phyloP scores from a whole-genome alignment of 768 basidiomycete genomes.

The Chalciporus chontae region DNA sequence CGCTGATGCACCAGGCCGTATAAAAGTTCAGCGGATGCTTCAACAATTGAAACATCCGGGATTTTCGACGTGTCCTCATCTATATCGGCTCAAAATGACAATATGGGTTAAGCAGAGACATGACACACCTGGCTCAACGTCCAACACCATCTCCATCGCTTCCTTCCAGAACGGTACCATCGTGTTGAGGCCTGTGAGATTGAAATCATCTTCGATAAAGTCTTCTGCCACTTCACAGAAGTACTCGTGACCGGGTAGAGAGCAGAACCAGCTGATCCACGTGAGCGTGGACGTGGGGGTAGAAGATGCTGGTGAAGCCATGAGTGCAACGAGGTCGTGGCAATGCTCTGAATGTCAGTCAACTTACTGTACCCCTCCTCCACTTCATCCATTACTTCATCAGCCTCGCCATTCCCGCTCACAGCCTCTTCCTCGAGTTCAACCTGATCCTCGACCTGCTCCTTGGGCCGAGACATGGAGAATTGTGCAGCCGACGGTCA shows the following conservation, averaged over 20 bases:
- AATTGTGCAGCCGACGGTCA: slow-evolving; percentile 17
- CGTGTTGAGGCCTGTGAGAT: slow-evolving; percentile 90
- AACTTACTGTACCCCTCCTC: slow-evolving; percentile 76
- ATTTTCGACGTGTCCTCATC: slow-evolving; percentile 95
- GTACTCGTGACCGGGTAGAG: slow-evolving; percentile 93
- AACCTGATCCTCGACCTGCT: slow-evolving; percentile 45
- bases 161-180: slow-evolving; percentile 99
- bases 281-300: slow-evolving; percentile 89
- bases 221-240: slow-evolving; percentile 98
- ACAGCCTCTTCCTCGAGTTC: slow-evolving; percentile 59
- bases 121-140: slow-evolving; percentile 92
- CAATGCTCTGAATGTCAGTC: slow-evolving; percentile 4
- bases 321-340: slow-evolving; percentile 15
- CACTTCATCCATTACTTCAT: slow-evolving; percentile 75
- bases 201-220: slow-evolving; percentile 99
- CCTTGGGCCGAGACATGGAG: slow-evolving; percentile 37
- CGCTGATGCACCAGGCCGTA: slow-evolving; percentile 98
- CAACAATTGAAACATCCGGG: slow-evolving; percentile 97
- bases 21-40: slow-evolving; percentile 94
- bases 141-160: slow-evolving; percentile 99
- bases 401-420: slow-evolving; percentile 57
- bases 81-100: slow-evolving; percentile 26
- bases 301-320: slow-evolving; percentile 61
- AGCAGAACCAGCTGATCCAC: slow-evolving; percentile 97
- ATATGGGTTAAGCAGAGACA: slow-evolving; percentile 11